Percentiles rank a stretch among this genome's conserved stretches.
Evolutionary conservation across 139 green algal genomes (phyloP).

Genomic region (Astrephomene gubernaculifera): DNA sequence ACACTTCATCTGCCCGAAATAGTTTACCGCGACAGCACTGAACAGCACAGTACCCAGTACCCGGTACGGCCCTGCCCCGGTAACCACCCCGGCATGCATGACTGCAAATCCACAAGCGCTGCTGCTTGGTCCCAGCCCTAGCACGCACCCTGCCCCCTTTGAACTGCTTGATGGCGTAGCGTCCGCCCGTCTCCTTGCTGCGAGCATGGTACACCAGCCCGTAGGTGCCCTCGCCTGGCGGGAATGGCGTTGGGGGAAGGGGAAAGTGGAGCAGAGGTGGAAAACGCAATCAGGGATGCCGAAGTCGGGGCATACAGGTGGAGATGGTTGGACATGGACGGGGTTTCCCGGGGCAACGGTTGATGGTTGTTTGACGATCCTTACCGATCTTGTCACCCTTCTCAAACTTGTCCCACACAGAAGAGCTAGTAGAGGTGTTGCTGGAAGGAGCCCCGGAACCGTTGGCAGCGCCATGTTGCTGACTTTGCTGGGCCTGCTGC

Average conservation of each 20-base stretch:
- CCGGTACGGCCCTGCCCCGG: too few species aligned
- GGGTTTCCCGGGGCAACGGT: too few species aligned
- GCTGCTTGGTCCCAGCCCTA: too few species aligned
- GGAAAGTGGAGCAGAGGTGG: neutral
- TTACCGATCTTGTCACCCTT: slow-evolving; percentile 74
- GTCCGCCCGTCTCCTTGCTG: slow-evolving; percentile 54
- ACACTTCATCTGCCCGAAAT: too few species aligned
- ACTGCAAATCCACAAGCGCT: too few species aligned
- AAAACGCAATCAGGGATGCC: neutral
- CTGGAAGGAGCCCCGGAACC: neutral
- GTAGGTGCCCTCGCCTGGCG: slow-evolving; percentile 51
- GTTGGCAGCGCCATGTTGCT: neutral
- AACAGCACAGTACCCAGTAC: too few species aligned
- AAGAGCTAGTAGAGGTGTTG: slow-evolving; percentile 1
- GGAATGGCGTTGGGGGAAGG: neutral
- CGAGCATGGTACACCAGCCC: slow-evolving; percentile 69
- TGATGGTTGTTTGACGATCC: too few species aligned
- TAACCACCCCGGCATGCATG: too few species aligned
- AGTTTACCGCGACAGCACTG: too few species aligned
- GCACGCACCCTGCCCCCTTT: slow-evolving; percentile 66
- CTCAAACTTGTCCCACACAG: slow-evolving; percentile 57
- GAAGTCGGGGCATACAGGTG: neutral
- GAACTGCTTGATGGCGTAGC: slow-evolving; percentile 79
- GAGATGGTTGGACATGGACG: neutral
- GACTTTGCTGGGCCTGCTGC: slow-evolving; percentile 17